These are phyloP conservation scores for Coemansia sp. DNA, from an alignment of 192 early-diverging fungal species.

Conservation along the genomic window DNA sequence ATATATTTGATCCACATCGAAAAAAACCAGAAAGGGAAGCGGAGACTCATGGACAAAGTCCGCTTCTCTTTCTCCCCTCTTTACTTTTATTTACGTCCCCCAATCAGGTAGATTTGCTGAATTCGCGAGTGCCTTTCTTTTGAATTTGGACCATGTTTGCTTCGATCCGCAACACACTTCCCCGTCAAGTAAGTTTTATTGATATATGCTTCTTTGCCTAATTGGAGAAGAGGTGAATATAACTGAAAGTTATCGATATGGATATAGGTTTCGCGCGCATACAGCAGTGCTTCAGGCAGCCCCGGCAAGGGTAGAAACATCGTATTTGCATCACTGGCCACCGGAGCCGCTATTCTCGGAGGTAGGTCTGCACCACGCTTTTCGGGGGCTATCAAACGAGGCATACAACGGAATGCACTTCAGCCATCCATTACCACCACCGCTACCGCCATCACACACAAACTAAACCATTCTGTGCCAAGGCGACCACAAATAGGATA, in stretches of 20 bases:
- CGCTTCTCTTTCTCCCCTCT: not conserved
- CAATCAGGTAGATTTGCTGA: no score
- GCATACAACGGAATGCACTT: not conserved
- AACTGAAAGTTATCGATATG: no score
- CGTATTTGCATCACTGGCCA: constrained; percentile 47
- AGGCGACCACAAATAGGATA: constrained; percentile 35
- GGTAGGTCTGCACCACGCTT: constrained; percentile 28
- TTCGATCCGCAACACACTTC: constrained; percentile 32
- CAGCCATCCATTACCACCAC: not conserved
- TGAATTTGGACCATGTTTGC: constrained; percentile 30
- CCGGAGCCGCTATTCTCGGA: constrained; percentile 46
- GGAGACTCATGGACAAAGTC: no score
- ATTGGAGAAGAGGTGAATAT: not conserved
- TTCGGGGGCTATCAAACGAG: not conserved
- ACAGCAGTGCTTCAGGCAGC: constrained; percentile 41
- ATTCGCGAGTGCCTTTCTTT: not conserved
- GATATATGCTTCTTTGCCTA: not conserved
- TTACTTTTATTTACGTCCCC: no score
- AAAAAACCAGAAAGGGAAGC: no score
- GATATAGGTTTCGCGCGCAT: constrained; percentile 42
- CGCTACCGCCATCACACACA: not conserved
- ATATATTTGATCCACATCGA: no score
- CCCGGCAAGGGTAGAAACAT: constrained; percentile 28
- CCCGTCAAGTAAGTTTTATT: constrained; percentile 34
- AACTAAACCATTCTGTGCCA: constrained; percentile 2